A percentile compares a stretch with the other conserved stretches of the same genome.
These are phyloP conservation scores for Fusarium sp. DNA, from an alignment of 2,329 filamentous ascomycete species.

Conservation along the genomic window DNA sequence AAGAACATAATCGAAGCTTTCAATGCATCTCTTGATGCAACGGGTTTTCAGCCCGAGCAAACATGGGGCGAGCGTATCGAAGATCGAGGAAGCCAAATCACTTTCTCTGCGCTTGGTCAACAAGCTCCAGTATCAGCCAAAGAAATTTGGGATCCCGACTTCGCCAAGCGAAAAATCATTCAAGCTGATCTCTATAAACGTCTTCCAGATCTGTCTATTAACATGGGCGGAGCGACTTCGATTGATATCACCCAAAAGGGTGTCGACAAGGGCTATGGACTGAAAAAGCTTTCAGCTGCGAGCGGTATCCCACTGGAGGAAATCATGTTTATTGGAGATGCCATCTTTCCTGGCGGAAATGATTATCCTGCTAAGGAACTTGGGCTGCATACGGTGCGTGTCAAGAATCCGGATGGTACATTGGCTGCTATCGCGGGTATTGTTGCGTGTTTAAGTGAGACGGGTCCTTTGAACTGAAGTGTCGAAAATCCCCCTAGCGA, in stretches of 20 bases:
- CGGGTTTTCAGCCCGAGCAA: slow-evolving; percentile 19
- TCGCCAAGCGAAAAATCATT: slow-evolving; percentile 22
- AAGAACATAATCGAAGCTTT: slow-evolving; percentile 21
- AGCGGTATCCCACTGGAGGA: slow-evolving; percentile 13
- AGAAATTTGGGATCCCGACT: slow-evolving; percentile 22
- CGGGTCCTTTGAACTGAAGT: not conserved
- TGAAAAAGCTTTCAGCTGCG: slow-evolving; percentile 20
- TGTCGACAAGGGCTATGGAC: slow-evolving; percentile 20
- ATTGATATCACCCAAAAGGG: slow-evolving; percentile 27
- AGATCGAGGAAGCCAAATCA: slow-evolving; percentile 22
- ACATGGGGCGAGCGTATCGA: slow-evolving; percentile 27
- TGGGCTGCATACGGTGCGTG: slow-evolving; percentile 19
- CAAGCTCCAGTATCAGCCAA: slow-evolving; percentile 17
- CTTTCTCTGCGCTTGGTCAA: slow-evolving; percentile 17
- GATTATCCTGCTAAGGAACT: slow-evolving; percentile 24
- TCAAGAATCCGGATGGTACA: slow-evolving; percentile 23
- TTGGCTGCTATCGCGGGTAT: slow-evolving; percentile 23
- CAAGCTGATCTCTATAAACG: slow-evolving; percentile 19
- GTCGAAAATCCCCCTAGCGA: too few relatives aligned
- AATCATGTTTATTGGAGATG: slow-evolving; percentile 27
- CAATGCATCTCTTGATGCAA: slow-evolving; percentile 17
- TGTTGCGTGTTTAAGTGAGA: slow-evolving; percentile 20
- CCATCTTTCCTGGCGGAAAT: slow-evolving; percentile 25
- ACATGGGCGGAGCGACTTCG: slow-evolving; percentile 24
- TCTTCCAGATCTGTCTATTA: slow-evolving; percentile 21